Base-by-base conservation (phyloP, 768 basidiomycete species). In the Suillus luteus region DNA sequence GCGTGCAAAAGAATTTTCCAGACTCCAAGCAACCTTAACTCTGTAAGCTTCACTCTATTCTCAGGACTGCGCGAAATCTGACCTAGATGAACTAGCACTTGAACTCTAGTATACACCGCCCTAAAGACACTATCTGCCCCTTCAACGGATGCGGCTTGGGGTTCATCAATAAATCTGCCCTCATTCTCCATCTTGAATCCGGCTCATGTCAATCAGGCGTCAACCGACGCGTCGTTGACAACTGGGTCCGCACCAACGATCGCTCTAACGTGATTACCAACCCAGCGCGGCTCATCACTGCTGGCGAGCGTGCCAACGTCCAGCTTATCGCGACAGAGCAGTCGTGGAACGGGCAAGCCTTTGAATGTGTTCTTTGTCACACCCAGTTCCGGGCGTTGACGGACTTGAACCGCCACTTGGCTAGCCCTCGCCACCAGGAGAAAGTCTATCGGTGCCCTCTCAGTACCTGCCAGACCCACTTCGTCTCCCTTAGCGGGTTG, bases 281-380 rank as follows among this genome's bases (percentile, higher is more conserved):
- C 67, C 84, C 87, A 7, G 67, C 76, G 10, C 83, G 83, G 15
- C 79, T 88, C 41, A 71, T 90, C 62, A 79, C 77, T 10, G 6
- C 67, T 11, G 68, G 72, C 24, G 67, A 51, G 17, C 49, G 49
- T 41, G n/a, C 31, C 9, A 40, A 55, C 0, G 9, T 46, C 11
- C 12, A 5, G 5, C 69, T 63, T 41, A n/a, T 61, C 24, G 80
- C 80, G 54, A 82, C 81, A 11, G 68, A 69, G 3, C 72, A 65
- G 33, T 76, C 83, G 14, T 82, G 77, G 77, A 83, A 83, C 64
- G 78, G 78, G 0, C 5, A 0, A 6, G 76, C 66, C 6, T 91
- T 79, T 71, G 88, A 91, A 72, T 91, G 89, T 72, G 84, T 85
- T 69, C 72, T 91, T 31, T 91, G 90, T 71, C 80, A 85, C 70